Evolutionary conservation across 202 grass and related monocot species (phyloP).

Genomic region (Dendrocalamus latiflorus): DNA sequence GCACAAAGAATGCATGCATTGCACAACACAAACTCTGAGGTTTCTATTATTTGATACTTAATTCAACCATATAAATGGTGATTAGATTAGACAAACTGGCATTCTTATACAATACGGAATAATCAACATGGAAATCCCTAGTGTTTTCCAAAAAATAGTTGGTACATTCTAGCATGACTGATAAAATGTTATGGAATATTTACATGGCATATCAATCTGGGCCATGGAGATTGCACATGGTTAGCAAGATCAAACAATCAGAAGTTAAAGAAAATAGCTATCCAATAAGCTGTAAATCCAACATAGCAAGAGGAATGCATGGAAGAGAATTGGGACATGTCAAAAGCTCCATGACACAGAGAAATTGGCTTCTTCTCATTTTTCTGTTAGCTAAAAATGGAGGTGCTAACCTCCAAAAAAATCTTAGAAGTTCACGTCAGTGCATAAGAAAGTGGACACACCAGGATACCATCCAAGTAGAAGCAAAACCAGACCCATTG

Average conservation of each 20-base stretch:
- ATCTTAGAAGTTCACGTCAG: neutral
- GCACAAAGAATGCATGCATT: neutral
- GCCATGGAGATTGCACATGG: neutral
- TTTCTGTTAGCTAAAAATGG: neutral
- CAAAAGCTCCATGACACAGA: neutral
- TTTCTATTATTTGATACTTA: neutral
- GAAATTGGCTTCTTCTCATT: neutral
- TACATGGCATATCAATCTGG: neutral
- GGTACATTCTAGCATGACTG: neutral
- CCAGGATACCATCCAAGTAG: neutral
- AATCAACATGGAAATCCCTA: neutral
- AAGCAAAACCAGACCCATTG: neutral
- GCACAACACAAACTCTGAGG: neutral
- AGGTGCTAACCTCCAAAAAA: neutral
- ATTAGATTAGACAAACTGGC: neutral
- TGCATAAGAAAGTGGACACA: slow-evolving; percentile 1
- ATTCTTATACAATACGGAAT: neutral
- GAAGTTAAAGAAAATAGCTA: neutral
- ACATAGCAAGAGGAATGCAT: slow-evolving; percentile 1
- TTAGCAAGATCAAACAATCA: neutral
- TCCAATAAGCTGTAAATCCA: neutral
- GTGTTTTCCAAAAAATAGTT: neutral
- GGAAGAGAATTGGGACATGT: neutral
- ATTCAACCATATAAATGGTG: neutral
- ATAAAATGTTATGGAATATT: neutral